Base-by-base conservation (phyloP, 352 stramenopile genomes). In the Pythium dissotocum region DNA sequence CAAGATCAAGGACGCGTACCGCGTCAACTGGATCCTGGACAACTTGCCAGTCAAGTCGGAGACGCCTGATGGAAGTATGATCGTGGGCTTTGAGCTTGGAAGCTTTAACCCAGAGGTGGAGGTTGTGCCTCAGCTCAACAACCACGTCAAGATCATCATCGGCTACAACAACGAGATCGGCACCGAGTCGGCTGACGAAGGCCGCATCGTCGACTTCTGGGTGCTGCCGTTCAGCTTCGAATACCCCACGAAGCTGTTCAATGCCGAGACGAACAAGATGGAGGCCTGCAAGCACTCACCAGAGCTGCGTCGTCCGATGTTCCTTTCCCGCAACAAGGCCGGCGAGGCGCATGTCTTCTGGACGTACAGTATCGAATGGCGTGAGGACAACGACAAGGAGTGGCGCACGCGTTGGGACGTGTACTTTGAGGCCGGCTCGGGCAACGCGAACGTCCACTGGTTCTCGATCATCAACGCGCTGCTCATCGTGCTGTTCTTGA, bases 391-490 rank as follows among this genome's bases (percentile, higher is more conserved):
- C 63, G 82, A 98, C 28, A 93, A 97, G 59, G 89, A 95, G 69
- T 99, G 98, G 98, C 96, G 97, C 44, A 98, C 93, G 33, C 95
- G 98, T 42, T 99, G 98, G 98, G 98, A 99, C 82, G 93, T 99
- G 28, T 99, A 99, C 87, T 95, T 99, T 58, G 87, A 96, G 65
- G 88, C 82, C 28, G 85, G 90, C 30, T 91, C 82, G 35, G 88
- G 93, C 30, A 94, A 94, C 24, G 90, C 97, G 59, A 94, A 99
- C 72, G 97, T 99, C 61, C 98, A 99, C 83, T 99, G 97, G 98
- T 99, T 99, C 82, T 98, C 91, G 44, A 99, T 99, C 73, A 97
- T 99, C 72, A 99, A 99, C 68, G 98, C 95, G 24, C 93, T 99
- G 40, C 92, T 99, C 71, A 99, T 99, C 72, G 98, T 99, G 44